Conservation (phyloP, 257 asterid species). For the Nicotiana benthamiana region DNA sequence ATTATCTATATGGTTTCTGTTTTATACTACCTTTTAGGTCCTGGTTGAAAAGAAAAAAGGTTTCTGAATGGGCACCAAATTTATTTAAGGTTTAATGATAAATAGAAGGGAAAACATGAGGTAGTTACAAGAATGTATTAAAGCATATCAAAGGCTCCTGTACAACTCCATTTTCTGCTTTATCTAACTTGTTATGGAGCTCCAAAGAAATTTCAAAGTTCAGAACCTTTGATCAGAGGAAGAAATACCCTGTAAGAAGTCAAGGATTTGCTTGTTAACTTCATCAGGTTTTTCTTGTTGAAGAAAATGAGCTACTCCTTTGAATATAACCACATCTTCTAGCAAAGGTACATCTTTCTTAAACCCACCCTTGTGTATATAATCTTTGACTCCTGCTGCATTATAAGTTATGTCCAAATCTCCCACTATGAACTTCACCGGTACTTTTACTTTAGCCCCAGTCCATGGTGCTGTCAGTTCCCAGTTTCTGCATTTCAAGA, state of each 20-base stretch:
- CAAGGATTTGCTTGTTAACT: constrained; percentile 8
- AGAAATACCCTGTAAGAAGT: neutral
- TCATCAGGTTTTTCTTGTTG: constrained; percentile 13
- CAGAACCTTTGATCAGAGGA: constrained; percentile 1
- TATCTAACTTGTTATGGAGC: neutral
- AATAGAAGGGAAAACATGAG: neutral
- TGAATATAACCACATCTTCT: constrained; percentile 10
- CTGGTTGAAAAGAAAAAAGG: neutral
- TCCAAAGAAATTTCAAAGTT: neutral
- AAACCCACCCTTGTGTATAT: constrained; percentile 16
- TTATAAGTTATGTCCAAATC: constrained; percentile 16
- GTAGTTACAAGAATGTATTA: neutral
- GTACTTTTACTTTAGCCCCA: constrained; percentile 16
- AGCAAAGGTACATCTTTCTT: constrained; percentile 17
- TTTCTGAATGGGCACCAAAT: neutral
- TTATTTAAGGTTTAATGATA: neutral
- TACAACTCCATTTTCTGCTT: neutral
- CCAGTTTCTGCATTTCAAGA: constrained; percentile 15
- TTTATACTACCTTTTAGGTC: neutral
- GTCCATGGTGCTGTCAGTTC: constrained; percentile 21
- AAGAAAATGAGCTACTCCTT: constrained; percentile 18
- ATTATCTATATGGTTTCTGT: neutral
- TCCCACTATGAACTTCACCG: constrained; percentile 19
- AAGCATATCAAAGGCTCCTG: neutral
- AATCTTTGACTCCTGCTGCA: neutral